Base-by-base conservation (phyloP, 805 yeast species). In the Candida awuae region DNA sequence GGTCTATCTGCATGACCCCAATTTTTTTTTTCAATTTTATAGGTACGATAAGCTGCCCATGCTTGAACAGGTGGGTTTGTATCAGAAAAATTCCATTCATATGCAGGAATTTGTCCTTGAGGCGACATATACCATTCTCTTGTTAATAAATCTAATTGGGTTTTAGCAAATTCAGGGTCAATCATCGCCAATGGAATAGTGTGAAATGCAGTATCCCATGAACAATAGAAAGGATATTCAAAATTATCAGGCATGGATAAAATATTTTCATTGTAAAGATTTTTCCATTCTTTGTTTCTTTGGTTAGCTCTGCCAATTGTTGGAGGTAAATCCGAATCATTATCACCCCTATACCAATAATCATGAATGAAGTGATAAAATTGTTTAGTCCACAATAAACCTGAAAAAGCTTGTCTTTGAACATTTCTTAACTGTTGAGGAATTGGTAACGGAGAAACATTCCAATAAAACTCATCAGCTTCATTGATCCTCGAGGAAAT, bases 11-110 rank as follows among this genome's bases (percentile, higher is more conserved):
- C 84, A 16, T 68, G 63, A n/a, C 88, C 88, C 56, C 80, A 81
- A 76, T 84, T 68, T 56, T 83, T 84, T 48, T 92, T 68, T 61
- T 88, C 96, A 50, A 86, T 74, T 61, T 88, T 87, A 63, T 76
- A 87, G 30, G 84, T 84, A 51, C 97, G 71, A 58, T 77, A 87
- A 12, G 88, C 79, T 1, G 96, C 80, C 96, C 96, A 87, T 0
- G 96, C 96, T 58, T 88, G 96, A 26, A 87, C 97, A 0, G 97
- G 97, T 1, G 97, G 97, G 57, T 87, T 87, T n/a, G 88, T 94
- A 59, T 87, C 97, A 45, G 83, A 68, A 54, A 87, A 87, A 58
- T 88, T 87, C 97, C 97, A 87, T 62, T 87, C 97, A 59, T 87
- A 87, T 12, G 96, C 95, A 0, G 97, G 96, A 47, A 86, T 76